phyloP scores from a whole-genome alignment of 306 rosid genomes.

The Myrica gale region DNA sequence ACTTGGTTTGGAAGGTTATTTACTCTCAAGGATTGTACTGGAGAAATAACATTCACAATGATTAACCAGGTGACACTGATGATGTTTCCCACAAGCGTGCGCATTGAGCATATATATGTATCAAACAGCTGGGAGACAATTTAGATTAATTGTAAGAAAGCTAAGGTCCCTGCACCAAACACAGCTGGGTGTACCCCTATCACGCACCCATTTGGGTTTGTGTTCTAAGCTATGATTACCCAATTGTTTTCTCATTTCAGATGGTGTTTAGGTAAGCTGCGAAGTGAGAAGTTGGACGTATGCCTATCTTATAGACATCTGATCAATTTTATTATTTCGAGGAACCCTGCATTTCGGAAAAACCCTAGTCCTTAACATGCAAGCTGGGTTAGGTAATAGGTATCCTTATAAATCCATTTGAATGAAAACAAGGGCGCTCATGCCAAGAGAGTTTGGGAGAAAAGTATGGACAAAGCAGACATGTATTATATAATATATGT shows the following conservation, averaged over 20 bases:
- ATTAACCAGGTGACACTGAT: neutral
- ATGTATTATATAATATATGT: too few species aligned
- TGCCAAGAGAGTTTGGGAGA: too few species aligned
- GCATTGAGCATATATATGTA: neutral
- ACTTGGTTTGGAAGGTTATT: neutral
- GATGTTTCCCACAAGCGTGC: neutral
- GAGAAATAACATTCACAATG: neutral
- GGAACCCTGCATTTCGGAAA: neutral
- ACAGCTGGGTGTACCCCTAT: neutral
- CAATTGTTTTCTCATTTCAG: neutral
- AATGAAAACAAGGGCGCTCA: neutral
- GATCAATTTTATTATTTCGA: neutral
- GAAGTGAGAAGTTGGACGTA: neutral
- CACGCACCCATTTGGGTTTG: neutral
- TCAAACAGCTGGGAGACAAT: too few species aligned
- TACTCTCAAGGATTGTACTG: neutral
- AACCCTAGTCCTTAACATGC: neutral
- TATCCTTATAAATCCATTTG: constrained; percentile 1
- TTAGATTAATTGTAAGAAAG: too few species aligned
- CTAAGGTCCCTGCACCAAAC: neutral
- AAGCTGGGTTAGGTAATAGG: neutral
- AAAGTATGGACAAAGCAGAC: too few species aligned
- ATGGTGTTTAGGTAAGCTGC: neutral
- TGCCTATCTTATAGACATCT: neutral
- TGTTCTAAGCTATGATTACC: neutral